These are phyloP conservation scores for Vanilla planifolia DNA, from an alignment of 106 monocot species.

Conservation along the genomic window DNA sequence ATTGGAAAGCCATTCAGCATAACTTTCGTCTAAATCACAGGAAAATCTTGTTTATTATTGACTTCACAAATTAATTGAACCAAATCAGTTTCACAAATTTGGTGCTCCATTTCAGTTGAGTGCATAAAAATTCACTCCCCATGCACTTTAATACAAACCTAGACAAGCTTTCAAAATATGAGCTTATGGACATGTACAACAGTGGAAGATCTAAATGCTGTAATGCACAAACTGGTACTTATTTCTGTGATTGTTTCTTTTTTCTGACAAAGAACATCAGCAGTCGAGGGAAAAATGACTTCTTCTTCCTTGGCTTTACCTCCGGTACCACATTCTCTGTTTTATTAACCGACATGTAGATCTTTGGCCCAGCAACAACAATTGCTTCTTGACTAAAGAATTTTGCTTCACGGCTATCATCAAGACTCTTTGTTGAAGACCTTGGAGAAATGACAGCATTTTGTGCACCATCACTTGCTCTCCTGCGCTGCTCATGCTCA, in stretches of 20 bases:
- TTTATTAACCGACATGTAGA: background rate
- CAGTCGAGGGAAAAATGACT: constrained; percentile 2
- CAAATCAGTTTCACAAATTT: constrained; percentile 1
- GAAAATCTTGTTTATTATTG: no score
- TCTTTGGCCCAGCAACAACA: background rate
- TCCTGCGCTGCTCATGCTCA: constrained; percentile 20
- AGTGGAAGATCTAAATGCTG: no score
- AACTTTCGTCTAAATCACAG: no score
- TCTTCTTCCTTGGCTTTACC: constrained; percentile 2
- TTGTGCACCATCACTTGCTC: constrained; percentile 6
- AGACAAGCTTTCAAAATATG: background rate
- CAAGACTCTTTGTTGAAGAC: constrained; percentile 11
- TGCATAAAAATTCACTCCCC: background rate
- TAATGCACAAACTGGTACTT: no score
- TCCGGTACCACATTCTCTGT: background rate
- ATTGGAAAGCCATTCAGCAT: no score
- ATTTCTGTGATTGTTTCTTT: background rate
- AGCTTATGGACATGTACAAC: constrained; percentile 3
- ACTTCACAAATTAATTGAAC: constrained; percentile 3
- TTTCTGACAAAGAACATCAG: constrained; percentile 7
- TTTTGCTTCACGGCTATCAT: background rate
- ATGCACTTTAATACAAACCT: background rate
- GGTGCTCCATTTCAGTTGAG: background rate
- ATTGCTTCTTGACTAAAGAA: background rate
- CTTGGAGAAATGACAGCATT: constrained; percentile 9